phyloP scores from a whole-genome alignment of 2,329 filamentous ascomycete genomes.

The Fusarium dimerum region DNA sequence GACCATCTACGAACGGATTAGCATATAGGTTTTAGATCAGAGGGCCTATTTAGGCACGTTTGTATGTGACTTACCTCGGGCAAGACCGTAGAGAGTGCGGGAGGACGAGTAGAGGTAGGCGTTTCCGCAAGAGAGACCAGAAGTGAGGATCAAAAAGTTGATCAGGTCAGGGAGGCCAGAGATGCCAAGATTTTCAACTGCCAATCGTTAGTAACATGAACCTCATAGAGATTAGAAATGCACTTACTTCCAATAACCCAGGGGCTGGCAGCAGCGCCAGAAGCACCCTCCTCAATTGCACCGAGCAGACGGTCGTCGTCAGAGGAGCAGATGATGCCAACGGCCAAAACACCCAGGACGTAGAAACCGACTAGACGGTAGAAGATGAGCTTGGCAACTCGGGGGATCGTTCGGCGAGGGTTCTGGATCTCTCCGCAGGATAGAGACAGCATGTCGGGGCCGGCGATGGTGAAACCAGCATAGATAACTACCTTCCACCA shows the following conservation, averaged over 20 bases:
- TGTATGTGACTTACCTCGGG: conserved; percentile 28
- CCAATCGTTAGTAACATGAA: background rate
- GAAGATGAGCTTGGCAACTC: conserved; percentile 72
- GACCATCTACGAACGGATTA: conserved; percentile 35
- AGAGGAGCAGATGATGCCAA: conserved; percentile 55
- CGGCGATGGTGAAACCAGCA: conserved; percentile 68
- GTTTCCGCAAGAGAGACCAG: conserved; percentile 44
- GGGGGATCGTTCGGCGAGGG: conserved; percentile 64
- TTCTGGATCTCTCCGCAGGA: conserved; percentile 62
- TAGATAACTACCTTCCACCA: conserved; percentile 59
- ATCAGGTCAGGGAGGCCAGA: conserved; percentile 53
- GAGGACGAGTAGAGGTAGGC: conserved; percentile 50
- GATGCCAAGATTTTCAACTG: conserved; percentile 52
- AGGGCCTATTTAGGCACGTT: too few relatives aligned
- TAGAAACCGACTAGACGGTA: conserved; percentile 73
- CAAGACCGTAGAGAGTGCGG: conserved; percentile 49
- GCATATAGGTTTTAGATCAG: background rate
- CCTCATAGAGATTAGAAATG: rapidly evolving
- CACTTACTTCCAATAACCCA: conserved; percentile 53
- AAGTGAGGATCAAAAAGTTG: conserved; percentile 64
- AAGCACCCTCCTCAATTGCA: conserved; percentile 49
- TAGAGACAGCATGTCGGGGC: conserved; percentile 66
- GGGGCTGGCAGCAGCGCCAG: conserved; percentile 58
- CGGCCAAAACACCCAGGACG: conserved; percentile 62
- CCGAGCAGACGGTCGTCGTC: conserved; percentile 44